Evolutionary conservation across 257 asterid species (phyloP).

Genomic region (Solanum dulcamara): DNA sequence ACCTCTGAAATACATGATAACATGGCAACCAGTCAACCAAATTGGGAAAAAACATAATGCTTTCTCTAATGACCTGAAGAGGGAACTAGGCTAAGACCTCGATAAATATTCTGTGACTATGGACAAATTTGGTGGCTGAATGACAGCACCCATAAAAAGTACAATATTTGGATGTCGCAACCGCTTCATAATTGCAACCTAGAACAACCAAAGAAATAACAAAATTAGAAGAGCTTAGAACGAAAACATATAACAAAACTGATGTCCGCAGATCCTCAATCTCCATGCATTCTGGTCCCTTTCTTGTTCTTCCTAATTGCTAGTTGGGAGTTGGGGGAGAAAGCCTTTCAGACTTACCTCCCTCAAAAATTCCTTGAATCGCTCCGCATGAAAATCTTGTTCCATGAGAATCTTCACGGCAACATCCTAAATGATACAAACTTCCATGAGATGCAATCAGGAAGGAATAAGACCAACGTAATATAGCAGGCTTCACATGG

Average conservation of each 20-base stretch:
- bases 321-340: neutral
- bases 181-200: slow-evolving; percentile 93
- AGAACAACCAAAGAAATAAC: slow-evolving; percentile 15
- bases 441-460: neutral
- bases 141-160: slow-evolving; percentile 97
- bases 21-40: neutral
- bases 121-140: slow-evolving; percentile 81
- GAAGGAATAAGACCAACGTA: neutral
- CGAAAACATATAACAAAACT: neutral
- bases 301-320: neutral
- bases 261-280: neutral
- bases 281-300: neutral
- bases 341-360: slow-evolving; percentile 49
- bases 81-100: slow-evolving; percentile 27
- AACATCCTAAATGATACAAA: slow-evolving; percentile 61
- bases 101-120: slow-evolving; percentile 90
- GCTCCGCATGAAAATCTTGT: slow-evolving; percentile 73
- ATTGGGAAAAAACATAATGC: neutral
- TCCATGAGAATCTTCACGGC: slow-evolving; percentile 99
- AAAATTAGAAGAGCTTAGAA: slow-evolving; percentile 2
- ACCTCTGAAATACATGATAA: slow-evolving; percentile 44
- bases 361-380: slow-evolving; percentile 61
- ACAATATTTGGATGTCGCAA: slow-evolving; percentile 96
- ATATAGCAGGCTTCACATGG: neutral
- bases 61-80: neutral